Percentiles rank a stretch among this genome's conserved stretches.
These are phyloP conservation scores for Zalerion maritima DNA, from an alignment of 495 filamentous ascomycete genomes.

Conservation along the genomic window DNA sequence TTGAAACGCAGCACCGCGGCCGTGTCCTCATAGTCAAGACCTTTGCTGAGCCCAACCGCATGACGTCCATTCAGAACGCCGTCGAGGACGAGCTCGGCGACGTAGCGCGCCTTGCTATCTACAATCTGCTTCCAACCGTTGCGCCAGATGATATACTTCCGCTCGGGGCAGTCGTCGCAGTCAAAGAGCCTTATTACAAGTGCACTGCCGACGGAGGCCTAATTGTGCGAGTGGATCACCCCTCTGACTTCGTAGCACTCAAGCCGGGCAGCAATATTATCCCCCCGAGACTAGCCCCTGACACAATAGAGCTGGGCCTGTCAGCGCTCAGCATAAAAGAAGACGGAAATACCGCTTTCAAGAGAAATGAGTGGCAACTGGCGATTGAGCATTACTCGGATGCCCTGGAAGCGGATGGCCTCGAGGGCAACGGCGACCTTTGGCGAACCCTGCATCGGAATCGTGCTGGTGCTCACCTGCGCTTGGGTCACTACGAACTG, in stretches of 20 bases:
- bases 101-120: slow-evolving; percentile 31
- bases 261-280: slow-evolving; percentile 16
- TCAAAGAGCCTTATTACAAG: slow-evolving; percentile 42
- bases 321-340: slow-evolving; percentile 21
- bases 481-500: slow-evolving; percentile 21
- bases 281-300: slow-evolving; percentile 21
- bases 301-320: slow-evolving; percentile 8
- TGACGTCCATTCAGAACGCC: slow-evolving; percentile 28
- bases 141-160: slow-evolving; percentile 13
- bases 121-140: slow-evolving; percentile 22
- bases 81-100: slow-evolving; percentile 36
- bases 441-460: slow-evolving; percentile 13
- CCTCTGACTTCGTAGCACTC: slow-evolving; percentile 28
- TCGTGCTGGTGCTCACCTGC: slow-evolving; percentile 26
- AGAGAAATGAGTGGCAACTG: slow-evolving; percentile 11
- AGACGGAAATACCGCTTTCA: slow-evolving; percentile 24
- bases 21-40: slow-evolving; percentile 27
- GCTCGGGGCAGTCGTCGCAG: slow-evolving; percentile 18
- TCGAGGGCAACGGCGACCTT: slow-evolving; percentile 6
- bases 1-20: slow-evolving; percentile 39
- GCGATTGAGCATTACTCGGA: slow-evolving; percentile 10
- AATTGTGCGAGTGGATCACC: slow-evolving; percentile 37
- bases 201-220: slow-evolving; percentile 20
- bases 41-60: slow-evolving; percentile 22
- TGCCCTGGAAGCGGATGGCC: slow-evolving; percentile 9